These are phyloP conservation scores for Simplicillium sp. DNA, from an alignment of 2,329 filamentous ascomycete species.

Conservation along the genomic window DNA sequence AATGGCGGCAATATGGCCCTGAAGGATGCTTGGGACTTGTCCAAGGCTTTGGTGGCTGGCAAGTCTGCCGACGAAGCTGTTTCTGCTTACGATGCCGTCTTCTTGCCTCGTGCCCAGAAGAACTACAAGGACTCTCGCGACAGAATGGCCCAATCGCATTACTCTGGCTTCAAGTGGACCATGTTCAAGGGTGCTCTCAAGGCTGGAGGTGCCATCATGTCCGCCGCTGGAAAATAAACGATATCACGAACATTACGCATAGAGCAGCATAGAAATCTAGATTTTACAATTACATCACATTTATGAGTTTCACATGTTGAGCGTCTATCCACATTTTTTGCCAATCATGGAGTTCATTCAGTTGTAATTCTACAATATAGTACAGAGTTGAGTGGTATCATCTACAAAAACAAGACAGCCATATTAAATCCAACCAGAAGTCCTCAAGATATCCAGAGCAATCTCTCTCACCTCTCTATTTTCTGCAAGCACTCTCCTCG, in stretches of 20 bases:
- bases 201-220: neutral
- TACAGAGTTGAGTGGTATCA: no score
- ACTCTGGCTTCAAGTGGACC: conserved; percentile 7
- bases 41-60: conserved; percentile 18
- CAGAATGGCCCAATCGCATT: conserved; percentile 5
- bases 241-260: no score
- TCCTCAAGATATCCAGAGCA: conserved; percentile 5
- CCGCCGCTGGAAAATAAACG: neutral
- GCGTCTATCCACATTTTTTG: no score
- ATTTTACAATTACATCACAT: no score
- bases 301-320: no score
- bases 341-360: no score
- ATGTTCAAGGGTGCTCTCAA: conserved; percentile 4
- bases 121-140: conserved; percentile 11
- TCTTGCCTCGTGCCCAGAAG: conserved; percentile 19
- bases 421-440: conserved; percentile 6
- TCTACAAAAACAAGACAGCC: no score
- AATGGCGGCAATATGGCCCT: conserved; percentile 34
- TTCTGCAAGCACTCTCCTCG: conserved; percentile 6
- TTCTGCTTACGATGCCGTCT: conserved; percentile 20
- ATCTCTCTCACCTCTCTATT: conserved; percentile 6
- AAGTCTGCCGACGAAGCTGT: conserved; percentile 16
- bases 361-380: no score
- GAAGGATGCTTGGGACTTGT: conserved; percentile 31
- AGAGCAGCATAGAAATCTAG: no score